Evolutionary conservation across 1,284 basidiomycete genomes (phyloP).

Genomic region (Moesziomyces aphidis): DNA sequence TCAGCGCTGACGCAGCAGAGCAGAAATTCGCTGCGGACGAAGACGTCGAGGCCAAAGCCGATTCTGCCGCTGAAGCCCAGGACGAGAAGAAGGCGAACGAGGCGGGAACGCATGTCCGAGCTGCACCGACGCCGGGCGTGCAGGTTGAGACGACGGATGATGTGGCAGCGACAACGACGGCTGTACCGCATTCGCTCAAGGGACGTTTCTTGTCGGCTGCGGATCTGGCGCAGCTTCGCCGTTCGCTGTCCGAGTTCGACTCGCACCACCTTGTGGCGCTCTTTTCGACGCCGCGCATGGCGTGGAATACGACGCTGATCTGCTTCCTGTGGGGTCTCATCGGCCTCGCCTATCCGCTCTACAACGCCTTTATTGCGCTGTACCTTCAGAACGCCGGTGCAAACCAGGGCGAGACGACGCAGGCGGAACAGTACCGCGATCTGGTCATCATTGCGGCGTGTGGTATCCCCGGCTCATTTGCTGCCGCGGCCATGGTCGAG

Average conservation of each 20-base stretch:
- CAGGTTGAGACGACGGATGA: not conserved
- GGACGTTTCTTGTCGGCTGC: conserved; percentile 28
- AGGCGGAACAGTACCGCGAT: conserved; percentile 75
- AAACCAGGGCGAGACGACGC: conserved; percentile 65
- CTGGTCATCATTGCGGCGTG: conserved; percentile 75
- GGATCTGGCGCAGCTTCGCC: conserved; percentile 24
- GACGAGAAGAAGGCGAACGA: conserved; percentile 68
- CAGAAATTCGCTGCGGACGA: conserved; percentile 47
- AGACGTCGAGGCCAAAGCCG: conserved; percentile 26
- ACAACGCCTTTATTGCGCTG: conserved; percentile 76
- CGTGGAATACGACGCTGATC: conserved; percentile 75
- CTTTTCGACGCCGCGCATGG: conserved; percentile 76
- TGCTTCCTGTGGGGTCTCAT: conserved; percentile 77
- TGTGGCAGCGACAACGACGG: not conserved
- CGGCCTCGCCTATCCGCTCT: conserved; percentile 80
- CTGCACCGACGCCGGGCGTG: not conserved
- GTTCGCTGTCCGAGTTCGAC: conserved; percentile 42
- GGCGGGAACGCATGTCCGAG: conserved; percentile 1
- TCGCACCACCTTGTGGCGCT: conserved; percentile 73
- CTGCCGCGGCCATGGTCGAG: conserved; percentile 74
- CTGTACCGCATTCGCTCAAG: conserved; percentile 3
- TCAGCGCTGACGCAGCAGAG: conserved; percentile 70
- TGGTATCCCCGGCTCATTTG: conserved; percentile 74
- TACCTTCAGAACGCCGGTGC: conserved; percentile 72
- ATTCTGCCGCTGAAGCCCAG: conserved; percentile 69